phyloP scores from a whole-genome alignment of 2,329 filamentous ascomycete genomes.

The Zalaria obscura region DNA sequence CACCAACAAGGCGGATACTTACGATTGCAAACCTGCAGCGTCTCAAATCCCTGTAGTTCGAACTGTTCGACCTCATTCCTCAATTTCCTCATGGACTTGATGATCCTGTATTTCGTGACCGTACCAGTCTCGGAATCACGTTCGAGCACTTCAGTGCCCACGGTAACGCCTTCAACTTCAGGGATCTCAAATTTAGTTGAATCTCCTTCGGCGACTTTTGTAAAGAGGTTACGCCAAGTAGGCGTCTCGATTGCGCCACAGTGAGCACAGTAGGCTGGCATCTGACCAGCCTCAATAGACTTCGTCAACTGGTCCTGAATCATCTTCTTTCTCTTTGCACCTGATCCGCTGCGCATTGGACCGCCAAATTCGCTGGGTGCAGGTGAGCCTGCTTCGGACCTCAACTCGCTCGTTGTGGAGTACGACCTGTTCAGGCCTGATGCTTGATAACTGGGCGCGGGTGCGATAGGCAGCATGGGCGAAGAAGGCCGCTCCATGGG shows the following conservation, averaged over 20 bases:
- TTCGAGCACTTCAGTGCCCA: slow-evolving; percentile 56
- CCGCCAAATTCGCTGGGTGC: slow-evolving; percentile 17
- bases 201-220: slow-evolving; percentile 56
- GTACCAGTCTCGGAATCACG: slow-evolving; percentile 45
- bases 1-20: slow-evolving; percentile 25
- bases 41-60: slow-evolving; percentile 39
- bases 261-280: slow-evolving; percentile 81
- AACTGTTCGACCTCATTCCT: slow-evolving; percentile 12
- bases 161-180: slow-evolving; percentile 57
- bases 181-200: slow-evolving; percentile 59
- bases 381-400: slow-evolving; percentile 21
- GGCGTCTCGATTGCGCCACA: slow-evolving; percentile 93
- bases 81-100: slow-evolving; percentile 61
- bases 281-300: slow-evolving; percentile 60
- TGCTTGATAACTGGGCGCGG: not conserved
- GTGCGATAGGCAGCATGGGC: not conserved
- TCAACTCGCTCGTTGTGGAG: slow-evolving; percentile 6
- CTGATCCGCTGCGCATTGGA: slow-evolving; percentile 27
- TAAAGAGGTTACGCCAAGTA: slow-evolving; percentile 88
- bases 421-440: slow-evolving; percentile 2
- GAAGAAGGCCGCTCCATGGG: slow-evolving; percentile 10
- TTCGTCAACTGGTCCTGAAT: slow-evolving; percentile 41
- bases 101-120: slow-evolving; percentile 54
- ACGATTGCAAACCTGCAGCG: slow-evolving; percentile 78
- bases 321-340: slow-evolving; percentile 51